These are phyloP conservation scores for Xylariaceae sp. DNA, from an alignment of 2,329 filamentous ascomycete genomes.

Conservation along the genomic window DNA sequence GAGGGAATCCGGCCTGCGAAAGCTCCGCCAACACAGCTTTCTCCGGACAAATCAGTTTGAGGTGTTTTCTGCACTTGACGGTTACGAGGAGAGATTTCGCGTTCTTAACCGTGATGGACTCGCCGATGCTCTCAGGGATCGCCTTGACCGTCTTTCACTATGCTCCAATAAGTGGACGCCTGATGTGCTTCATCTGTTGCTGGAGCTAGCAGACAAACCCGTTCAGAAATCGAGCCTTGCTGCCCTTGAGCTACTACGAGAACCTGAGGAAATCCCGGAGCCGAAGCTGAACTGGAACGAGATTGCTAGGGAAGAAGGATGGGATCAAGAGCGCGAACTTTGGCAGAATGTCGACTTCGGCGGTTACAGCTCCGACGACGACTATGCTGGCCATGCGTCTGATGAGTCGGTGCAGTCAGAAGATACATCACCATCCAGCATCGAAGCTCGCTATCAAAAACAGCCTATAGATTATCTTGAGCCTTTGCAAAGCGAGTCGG, in stretches of 20 bases:
- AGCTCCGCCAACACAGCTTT: conserved; percentile 51
- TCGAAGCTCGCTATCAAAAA: conserved; percentile 29
- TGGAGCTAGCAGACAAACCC: conserved; percentile 78
- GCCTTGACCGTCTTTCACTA: conserved; percentile 55
- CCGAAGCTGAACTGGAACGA: conserved; percentile 69
- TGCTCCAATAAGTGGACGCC: conserved; percentile 62
- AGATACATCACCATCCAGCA: conserved; percentile 34
- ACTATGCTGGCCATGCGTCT: conserved; percentile 38
- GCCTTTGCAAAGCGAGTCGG: conserved; percentile 31
- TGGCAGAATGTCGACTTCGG: conserved; percentile 66
- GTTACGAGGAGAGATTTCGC: conserved; percentile 80
- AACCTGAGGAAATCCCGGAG: conserved; percentile 40
- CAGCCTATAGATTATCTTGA: conserved; percentile 35
- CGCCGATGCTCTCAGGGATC: conserved; percentile 59
- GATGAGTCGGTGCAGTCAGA: conserved; percentile 33
- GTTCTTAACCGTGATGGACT: conserved; percentile 74
- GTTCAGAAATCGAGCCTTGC: conserved; percentile 62
- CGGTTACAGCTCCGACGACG: conserved; percentile 61
- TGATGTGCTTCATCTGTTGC: conserved; percentile 70
- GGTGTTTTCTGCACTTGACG: conserved; percentile 58
- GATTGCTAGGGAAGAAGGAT: conserved; percentile 69
- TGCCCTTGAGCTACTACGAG: conserved; percentile 52
- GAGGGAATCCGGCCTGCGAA: conserved; percentile 47
- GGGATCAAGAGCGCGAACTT: conserved; percentile 59
- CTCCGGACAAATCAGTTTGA: conserved; percentile 72